These are phyloP conservation scores for Ogataea pilisensis DNA, from an alignment of 805 yeast genomes.

Conservation along the genomic window DNA sequence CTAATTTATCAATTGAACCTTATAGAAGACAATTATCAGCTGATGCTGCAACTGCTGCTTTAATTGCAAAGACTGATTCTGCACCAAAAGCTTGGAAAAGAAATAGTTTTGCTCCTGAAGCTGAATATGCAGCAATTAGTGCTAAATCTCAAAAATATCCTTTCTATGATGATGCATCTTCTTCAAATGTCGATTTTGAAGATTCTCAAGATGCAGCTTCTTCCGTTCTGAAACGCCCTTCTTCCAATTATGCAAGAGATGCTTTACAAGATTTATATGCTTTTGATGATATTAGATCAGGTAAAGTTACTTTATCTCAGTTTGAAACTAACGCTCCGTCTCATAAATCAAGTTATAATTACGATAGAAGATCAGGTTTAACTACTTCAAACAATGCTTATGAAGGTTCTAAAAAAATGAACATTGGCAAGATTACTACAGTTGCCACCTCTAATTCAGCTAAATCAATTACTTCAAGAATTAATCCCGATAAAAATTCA, in stretches of 20 bases:
- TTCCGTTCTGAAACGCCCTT: conserved; percentile 31
- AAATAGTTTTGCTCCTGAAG: conserved; percentile 40
- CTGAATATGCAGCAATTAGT: conserved; percentile 41
- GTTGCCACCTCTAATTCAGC: conserved; percentile 38
- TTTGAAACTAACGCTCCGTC: conserved; percentile 18
- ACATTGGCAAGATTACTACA: conserved; percentile 27
- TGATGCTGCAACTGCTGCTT: conserved; percentile 67
- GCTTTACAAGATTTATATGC: conserved; percentile 38
- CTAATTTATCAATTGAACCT: conserved; percentile 60
- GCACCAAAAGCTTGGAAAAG: conserved; percentile 48
- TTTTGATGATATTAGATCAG: conserved; percentile 41
- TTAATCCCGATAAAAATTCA: conserved; percentile 36
- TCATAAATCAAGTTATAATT: conserved; percentile 10
- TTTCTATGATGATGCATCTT: conserved; percentile 20
- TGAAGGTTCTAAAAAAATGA: conserved; percentile 28
- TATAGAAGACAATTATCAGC: conserved; percentile 57
- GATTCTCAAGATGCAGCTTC: conserved; percentile 40
- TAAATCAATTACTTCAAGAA: conserved; percentile 41
- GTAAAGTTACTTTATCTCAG: conserved; percentile 31
- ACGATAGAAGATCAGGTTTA: conserved; percentile 25
- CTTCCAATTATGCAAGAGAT: conserved; percentile 31
- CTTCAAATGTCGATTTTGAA: conserved; percentile 31
- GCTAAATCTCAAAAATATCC: conserved; percentile 33
- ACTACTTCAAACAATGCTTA: conserved; percentile 25
- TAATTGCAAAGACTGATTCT: conserved; percentile 41